phyloP scores from a whole-genome alignment of 1,284 basidiomycete genomes.

The Cryptococcus sp. region DNA sequence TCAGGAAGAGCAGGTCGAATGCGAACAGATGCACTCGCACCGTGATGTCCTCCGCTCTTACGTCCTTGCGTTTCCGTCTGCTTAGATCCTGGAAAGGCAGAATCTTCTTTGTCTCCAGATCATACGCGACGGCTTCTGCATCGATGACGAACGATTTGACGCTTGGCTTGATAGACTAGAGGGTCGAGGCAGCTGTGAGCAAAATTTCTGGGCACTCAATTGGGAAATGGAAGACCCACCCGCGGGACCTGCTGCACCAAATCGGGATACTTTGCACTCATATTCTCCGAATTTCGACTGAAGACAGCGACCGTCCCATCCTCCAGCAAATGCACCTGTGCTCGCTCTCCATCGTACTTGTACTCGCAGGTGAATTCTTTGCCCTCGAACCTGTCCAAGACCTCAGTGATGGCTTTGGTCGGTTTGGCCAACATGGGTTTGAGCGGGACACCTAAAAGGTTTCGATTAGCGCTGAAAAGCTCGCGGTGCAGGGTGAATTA shows the following conservation, averaged over 20 bases:
- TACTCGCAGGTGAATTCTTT: slow-evolving; percentile 98
- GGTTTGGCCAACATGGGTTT: slow-evolving; percentile 99
- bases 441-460: slow-evolving; percentile 69
- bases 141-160: slow-evolving; percentile 81
- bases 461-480: slow-evolving; percentile 4
- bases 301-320: slow-evolving; percentile 84
- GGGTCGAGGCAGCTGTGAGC: slow-evolving; percentile 24
- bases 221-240: slow-evolving; percentile 56
- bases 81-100: slow-evolving; percentile 85
- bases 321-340: slow-evolving; percentile 82
- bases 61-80: slow-evolving; percentile 81
- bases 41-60: slow-evolving; percentile 64
- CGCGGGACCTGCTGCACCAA: slow-evolving; percentile 87
- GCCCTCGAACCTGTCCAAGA: slow-evolving; percentile 94
- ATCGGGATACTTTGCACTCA: slow-evolving; percentile 99
- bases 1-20: slow-evolving; percentile 62
- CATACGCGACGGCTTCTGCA: slow-evolving; percentile 77
- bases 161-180: slow-evolving; percentile 76
- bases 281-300: slow-evolving; percentile 97
- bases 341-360: slow-evolving; percentile 98
- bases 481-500: background rate
- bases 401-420: slow-evolving; percentile 98
- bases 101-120: slow-evolving; percentile 65
- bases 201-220: background rate
- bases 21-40: slow-evolving; percentile 61